A percentile compares a stretch with the other conserved stretches of the same genome.
Evolutionary conservation across 225 moss, liverwort and hornwort genomes (phyloP).

Genomic region (Bryum argenteum): DNA sequence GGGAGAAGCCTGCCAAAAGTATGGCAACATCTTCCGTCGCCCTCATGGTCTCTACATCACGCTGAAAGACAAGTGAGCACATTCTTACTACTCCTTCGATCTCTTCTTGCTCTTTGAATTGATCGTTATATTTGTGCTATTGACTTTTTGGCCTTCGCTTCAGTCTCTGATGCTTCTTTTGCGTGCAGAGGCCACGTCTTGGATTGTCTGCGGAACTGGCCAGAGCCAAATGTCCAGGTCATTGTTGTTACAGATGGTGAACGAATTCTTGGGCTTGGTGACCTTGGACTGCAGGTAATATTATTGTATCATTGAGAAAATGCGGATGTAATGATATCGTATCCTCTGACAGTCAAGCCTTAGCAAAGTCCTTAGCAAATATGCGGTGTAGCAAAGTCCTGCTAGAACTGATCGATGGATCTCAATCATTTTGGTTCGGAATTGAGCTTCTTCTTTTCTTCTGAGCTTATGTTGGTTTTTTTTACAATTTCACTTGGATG

Average conservation of each 20-base stretch:
- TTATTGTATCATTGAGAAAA: not conserved
- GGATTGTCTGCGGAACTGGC: conserved; percentile 84
- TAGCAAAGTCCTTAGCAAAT: no score
- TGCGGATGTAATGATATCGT: not conserved
- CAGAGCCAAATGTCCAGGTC: conserved; percentile 71
- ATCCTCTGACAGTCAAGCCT: not conserved
- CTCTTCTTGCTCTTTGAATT: not conserved
- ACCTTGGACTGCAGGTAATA: conserved; percentile 77
- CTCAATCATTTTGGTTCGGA: not conserved
- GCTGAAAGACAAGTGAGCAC: conserved; percentile 56
- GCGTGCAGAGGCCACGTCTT: conserved; percentile 66
- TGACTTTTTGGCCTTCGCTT: not conserved
- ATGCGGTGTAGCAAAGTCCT: not conserved
- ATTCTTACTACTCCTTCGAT: not conserved
- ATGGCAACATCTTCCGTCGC: conserved; percentile 79
- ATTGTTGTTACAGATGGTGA: conserved; percentile 90
- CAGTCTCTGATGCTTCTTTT: not conserved
- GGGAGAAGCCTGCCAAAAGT: conserved; percentile 78
- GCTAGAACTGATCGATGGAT: not conserved
- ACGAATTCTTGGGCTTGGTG: conserved; percentile 82
- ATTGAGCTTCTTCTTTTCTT: conserved; percentile 1
- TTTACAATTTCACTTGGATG: not conserved
- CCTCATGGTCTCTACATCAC: conserved; percentile 84
- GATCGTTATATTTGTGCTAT: not conserved
- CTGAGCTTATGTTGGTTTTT: not conserved